Percentiles rank a stretch among this genome's conserved stretches.
Evolutionary conservation across 129 eudicot genomes (phyloP).

Genomic region (Tanacetum coccineum): DNA sequence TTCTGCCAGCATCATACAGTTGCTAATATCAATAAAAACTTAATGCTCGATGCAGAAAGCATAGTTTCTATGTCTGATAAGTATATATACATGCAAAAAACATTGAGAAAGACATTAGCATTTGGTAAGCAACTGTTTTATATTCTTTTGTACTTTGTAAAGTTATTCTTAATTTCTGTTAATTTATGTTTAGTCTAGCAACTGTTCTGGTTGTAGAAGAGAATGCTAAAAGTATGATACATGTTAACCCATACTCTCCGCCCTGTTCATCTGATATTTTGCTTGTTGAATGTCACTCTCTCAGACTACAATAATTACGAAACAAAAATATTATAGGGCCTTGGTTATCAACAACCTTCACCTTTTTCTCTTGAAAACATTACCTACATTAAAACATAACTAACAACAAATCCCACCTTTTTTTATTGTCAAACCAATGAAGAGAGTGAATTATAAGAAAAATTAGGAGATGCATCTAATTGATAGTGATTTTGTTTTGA

Average conservation of each 20-base stretch:
- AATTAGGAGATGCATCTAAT: too few relatives aligned
- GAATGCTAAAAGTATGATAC: background rate
- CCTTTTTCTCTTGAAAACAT: too few relatives aligned
- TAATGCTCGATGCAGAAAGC: too few relatives aligned
- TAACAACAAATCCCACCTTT: too few relatives aligned
- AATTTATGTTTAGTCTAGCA: background rate
- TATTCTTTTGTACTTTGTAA: conserved; percentile 1
- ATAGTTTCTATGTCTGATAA: too few relatives aligned
- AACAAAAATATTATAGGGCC: too few relatives aligned
- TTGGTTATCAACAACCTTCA: too few relatives aligned
- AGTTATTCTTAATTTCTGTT: background rate
- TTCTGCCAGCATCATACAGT: conserved; percentile 51
- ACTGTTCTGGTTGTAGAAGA: background rate
- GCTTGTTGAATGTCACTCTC: conserved; percentile 8
- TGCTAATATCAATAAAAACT: conserved; percentile 23
- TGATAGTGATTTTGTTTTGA: too few relatives aligned
- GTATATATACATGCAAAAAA: conserved; percentile 77
- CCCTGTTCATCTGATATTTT: background rate
- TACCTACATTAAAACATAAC: too few relatives aligned
- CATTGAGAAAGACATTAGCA: conserved; percentile 76
- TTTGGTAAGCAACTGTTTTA: conserved; percentile 52
- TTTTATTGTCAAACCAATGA: too few relatives aligned
- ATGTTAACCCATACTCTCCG: too few relatives aligned
- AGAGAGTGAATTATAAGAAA: too few relatives aligned
- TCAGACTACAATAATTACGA: background rate